These are phyloP conservation scores for Besnoitia besnoiti DNA, from an alignment of 169 alveolate species.

Conservation along the genomic window DNA sequence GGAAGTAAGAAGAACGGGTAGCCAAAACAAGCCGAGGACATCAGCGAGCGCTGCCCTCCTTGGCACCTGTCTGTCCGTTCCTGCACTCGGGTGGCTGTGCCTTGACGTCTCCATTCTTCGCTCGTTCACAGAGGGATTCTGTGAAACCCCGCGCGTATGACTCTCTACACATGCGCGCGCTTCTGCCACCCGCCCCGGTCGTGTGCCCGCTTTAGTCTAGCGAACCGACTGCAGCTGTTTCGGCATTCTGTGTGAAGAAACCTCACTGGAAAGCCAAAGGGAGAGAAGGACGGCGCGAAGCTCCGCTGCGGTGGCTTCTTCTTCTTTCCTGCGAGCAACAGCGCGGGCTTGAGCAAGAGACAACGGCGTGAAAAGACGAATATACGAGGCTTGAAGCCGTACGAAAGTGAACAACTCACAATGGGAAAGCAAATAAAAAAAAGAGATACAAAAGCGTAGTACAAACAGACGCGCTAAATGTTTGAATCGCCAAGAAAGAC, in stretches of 20 bases:
- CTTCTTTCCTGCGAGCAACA: not conserved
- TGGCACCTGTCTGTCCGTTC: too few relatives aligned
- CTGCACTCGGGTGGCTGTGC: too few relatives aligned
- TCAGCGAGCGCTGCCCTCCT: too few relatives aligned
- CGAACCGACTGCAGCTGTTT: not conserved
- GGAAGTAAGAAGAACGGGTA: not conserved
- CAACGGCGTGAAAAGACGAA: too few relatives aligned
- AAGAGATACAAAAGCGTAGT: too few relatives aligned
- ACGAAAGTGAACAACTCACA: too few relatives aligned
- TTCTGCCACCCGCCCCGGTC: not conserved
- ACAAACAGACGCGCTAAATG: too few relatives aligned
- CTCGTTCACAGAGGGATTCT: not conserved
- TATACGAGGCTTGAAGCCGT: too few relatives aligned
- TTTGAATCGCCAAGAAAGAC: too few relatives aligned
- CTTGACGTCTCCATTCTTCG: too few relatives aligned
- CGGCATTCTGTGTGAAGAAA: too few relatives aligned
- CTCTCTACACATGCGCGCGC: not conserved
- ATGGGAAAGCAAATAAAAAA: not conserved
- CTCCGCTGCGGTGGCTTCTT: slow-evolving; percentile 4
- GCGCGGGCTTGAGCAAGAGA: too few relatives aligned
- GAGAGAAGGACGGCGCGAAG: slow-evolving; percentile 25
- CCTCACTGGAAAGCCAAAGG: not conserved
- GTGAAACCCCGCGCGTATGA: not conserved
- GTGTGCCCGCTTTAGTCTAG: not conserved
- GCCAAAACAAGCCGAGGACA: not conserved